Evolutionary conservation across 768 basidiomycete species (phyloP).

Genomic region (Tricholoma flavovirens): DNA sequence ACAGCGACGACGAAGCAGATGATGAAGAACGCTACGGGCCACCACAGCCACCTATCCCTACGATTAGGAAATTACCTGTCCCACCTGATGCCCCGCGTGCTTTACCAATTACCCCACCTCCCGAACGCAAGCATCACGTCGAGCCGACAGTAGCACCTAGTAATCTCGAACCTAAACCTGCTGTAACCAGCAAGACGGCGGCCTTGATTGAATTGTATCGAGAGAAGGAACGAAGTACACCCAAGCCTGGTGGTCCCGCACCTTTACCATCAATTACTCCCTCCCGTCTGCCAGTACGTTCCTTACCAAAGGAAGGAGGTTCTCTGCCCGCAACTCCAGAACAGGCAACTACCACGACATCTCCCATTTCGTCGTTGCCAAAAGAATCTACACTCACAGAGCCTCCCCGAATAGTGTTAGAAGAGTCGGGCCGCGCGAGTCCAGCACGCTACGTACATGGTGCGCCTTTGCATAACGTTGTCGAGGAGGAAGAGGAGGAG

Average conservation of each 20-base stretch:
- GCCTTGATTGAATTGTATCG: slow-evolving; percentile 84
- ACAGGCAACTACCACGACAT: slow-evolving; percentile 14
- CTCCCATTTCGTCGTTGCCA: slow-evolving; percentile 20
- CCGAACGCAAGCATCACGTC: slow-evolving; percentile 5
- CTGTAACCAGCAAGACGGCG: slow-evolving; percentile 57
- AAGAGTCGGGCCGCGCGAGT: slow-evolving; percentile 54
- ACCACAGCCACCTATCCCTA: slow-evolving; percentile 9
- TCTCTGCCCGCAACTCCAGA: slow-evolving; percentile 15
- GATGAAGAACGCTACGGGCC: slow-evolving; percentile 12
- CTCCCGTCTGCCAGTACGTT: slow-evolving; percentile 37
- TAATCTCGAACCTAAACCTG: slow-evolving; percentile 6
- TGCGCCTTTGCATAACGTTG: slow-evolving; percentile 78
- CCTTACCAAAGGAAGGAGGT: slow-evolving; percentile 18
- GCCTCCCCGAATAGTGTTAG: slow-evolving; percentile 28
- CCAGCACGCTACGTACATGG: slow-evolving; percentile 78
- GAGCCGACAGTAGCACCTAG: slow-evolving; percentile 5
- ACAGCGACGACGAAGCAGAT: slow-evolving; percentile 29
- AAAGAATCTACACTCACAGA: slow-evolving; percentile 26
- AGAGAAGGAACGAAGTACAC: slow-evolving; percentile 52
- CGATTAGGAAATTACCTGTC: slow-evolving; percentile 14
- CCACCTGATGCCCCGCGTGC: slow-evolving; percentile 11
- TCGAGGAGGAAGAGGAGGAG: slow-evolving; percentile 79
- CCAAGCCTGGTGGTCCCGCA: slow-evolving; percentile 20
- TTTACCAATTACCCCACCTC: slow-evolving; percentile 1
- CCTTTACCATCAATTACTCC: slow-evolving; percentile 24